Evolutionary conservation across 2,329 filamentous ascomycete genomes (phyloP).

Genomic region (Phaeosphaeria sp.): DNA sequence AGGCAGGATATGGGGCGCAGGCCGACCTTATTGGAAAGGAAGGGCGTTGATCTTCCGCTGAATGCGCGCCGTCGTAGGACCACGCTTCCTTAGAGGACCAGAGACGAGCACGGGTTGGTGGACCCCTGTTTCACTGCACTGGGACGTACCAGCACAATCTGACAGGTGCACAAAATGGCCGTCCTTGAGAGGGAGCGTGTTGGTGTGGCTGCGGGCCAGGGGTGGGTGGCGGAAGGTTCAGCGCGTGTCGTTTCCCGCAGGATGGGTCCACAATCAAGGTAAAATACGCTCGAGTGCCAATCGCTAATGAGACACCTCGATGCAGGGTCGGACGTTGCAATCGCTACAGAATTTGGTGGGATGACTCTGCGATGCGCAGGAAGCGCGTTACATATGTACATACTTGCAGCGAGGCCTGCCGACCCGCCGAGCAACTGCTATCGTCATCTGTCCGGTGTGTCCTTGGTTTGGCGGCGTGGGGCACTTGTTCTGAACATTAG

Average conservation of each 20-base stretch:
- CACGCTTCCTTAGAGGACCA: constrained; percentile 30
- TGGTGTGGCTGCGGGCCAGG: constrained; percentile 36
- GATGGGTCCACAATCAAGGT: constrained; percentile 29
- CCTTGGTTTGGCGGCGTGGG: constrained; percentile 22
- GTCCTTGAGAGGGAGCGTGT: constrained; percentile 37
- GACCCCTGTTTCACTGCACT: constrained; percentile 37
- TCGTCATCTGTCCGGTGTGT: constrained; percentile 25
- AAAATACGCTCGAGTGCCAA: constrained; percentile 23
- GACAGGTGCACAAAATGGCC: constrained; percentile 26
- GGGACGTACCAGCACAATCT: constrained; percentile 20
- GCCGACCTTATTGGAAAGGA: constrained; percentile 39
- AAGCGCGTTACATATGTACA: constrained; percentile 1
- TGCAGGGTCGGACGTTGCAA: not conserved
- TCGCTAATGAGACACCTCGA: constrained; percentile 1
- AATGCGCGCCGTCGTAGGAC: constrained; percentile 33
- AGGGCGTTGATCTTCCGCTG: constrained; percentile 41
- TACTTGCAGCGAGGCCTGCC: constrained; percentile 5
- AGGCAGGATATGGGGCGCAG: constrained; percentile 28
- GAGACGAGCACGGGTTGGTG: constrained; percentile 28
- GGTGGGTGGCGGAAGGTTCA: constrained; percentile 27
- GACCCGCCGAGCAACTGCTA: constrained; percentile 16
- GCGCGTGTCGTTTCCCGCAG: constrained; percentile 20
- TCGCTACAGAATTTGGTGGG: constrained; percentile 5
- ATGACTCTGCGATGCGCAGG: not conserved
- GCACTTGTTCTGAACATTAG: constrained; percentile 11